Conservation (phyloP, 176 grass and related monocot species). For the Carex pumila region DNA sequence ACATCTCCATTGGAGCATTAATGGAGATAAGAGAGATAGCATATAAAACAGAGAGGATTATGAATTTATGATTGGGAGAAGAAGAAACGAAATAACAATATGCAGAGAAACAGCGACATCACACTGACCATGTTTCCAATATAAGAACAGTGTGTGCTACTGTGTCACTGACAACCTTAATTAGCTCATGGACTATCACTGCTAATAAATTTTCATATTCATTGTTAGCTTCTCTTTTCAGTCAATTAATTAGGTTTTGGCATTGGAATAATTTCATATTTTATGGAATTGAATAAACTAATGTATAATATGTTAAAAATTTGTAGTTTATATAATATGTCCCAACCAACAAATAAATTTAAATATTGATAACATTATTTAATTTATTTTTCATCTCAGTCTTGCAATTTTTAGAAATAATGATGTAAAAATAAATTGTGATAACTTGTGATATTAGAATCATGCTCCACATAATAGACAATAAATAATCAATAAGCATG, state of each 20-base stretch:
- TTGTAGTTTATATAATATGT: too few species aligned
- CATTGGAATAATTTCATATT: too few species aligned
- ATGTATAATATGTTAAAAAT: too few species aligned
- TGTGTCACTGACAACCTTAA: background rate
- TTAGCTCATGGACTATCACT: background rate
- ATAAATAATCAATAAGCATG: too few species aligned
- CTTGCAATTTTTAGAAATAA: too few species aligned
- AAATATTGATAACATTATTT: too few species aligned
- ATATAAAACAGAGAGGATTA: background rate
- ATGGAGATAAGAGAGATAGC: background rate
- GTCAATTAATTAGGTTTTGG: background rate
- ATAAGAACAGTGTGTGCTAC: background rate
- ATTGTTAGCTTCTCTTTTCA: background rate
- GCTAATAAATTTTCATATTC: background rate
- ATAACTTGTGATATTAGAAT: too few species aligned
- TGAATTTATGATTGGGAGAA: background rate
- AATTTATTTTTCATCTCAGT: too few species aligned
- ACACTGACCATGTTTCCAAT: background rate
- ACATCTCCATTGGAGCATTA: background rate
- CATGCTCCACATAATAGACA: too few species aligned
- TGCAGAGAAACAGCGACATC: background rate
- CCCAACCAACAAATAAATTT: too few species aligned
- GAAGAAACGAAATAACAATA: slow-evolving; percentile 4
- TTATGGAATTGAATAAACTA: too few species aligned
- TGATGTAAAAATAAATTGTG: too few species aligned